Base-by-base conservation (phyloP, 23 red algal genomes). In the Gracilaria vermiculophylla region DNA sequence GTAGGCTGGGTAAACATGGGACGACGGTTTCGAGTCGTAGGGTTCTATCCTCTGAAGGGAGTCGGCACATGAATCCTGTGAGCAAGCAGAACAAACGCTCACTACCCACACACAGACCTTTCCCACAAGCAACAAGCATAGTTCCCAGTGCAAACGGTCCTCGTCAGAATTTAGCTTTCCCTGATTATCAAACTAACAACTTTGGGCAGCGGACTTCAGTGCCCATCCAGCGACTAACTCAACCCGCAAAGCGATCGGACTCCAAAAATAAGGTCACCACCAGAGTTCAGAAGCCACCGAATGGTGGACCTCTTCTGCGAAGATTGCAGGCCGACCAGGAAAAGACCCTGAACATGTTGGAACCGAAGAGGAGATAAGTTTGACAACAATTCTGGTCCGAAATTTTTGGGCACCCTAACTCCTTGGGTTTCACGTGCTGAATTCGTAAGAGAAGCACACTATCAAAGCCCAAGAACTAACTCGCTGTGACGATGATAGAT, bases 311-410 rank as follows among this genome's bases (percentile, higher is more conserved):
- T 73, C 67, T 73, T 44, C 17, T 73, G 32, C 39, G 47, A 73
- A 42, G 67, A 73, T 32, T 73, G n/a, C 67, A 73, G 40, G 67
- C 67, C 11, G 67, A 25, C 42, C 67, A 73, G 25, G 67, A 15
- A 29, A 17, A 17, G 67, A 73, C 67, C 23, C 17, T 73, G 36
- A 73, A 28, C 40, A 73, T 73, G 16, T 4, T 47, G 12, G 12
- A 73, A 73, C n/a, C 39, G 64, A 2, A 16, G 2, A 19, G 5
- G 9, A 69, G 13, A 41, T 19, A 69, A 25, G 29, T 14, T 49
- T 7, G 14, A 49, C 9, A 49, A 49, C 45, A 49, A 14, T 14
- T 7, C 14, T n/a, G n/a, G n/a, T n/a, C n/a, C n/a, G n/a, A n/a
- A n/a, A n/a, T n/a, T n/a, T n/a, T n/a, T n/a, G n/a, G n/a, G n/a